A percentile compares a stretch with the other conserved stretches of the same genome.
Conservation (phyloP, 2,329 filamentous ascomycete genomes). For the Malbranchea cinnamomea region DNA sequence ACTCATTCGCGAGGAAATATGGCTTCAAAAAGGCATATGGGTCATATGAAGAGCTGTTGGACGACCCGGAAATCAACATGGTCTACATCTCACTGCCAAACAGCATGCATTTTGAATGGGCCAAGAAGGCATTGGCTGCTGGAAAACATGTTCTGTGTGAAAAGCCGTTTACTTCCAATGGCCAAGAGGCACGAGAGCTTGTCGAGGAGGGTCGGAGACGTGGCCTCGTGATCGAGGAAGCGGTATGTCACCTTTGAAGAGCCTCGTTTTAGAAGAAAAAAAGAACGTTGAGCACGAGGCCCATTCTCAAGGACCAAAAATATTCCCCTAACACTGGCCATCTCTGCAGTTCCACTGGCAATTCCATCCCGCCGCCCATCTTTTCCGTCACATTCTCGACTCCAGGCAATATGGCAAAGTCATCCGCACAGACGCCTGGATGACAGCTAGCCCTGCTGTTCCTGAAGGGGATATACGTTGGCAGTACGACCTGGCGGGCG, state of each 20-base stretch:
- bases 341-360: constrained; percentile 22
- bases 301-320: no score
- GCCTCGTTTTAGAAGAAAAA: not conserved
- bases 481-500: constrained; percentile 23
- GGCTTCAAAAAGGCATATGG: constrained; percentile 30
- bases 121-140: constrained; percentile 19
- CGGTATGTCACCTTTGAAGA: constrained; percentile 23
- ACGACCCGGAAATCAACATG: constrained; percentile 26
- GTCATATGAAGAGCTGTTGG: constrained; percentile 13
- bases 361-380: constrained; percentile 28
- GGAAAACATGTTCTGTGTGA: constrained; percentile 19
- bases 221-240: constrained; percentile 37
- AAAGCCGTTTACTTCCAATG: constrained; percentile 18
- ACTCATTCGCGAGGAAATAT: constrained; percentile 35
- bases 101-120: constrained; percentile 29
- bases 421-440: constrained; percentile 15
- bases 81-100: constrained; percentile 38
- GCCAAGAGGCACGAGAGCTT: constrained; percentile 27
- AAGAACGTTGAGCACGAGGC: no score
- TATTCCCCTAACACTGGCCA: no score
- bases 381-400: constrained; percentile 22
- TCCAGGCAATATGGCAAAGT: constrained; percentile 19
- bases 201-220: constrained; percentile 24
- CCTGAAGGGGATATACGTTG: constrained; percentile 23
- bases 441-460: constrained; percentile 15